phyloP scores from a whole-genome alignment of 1,284 basidiomycete species.

The Fomitiporia mediterranea region DNA sequence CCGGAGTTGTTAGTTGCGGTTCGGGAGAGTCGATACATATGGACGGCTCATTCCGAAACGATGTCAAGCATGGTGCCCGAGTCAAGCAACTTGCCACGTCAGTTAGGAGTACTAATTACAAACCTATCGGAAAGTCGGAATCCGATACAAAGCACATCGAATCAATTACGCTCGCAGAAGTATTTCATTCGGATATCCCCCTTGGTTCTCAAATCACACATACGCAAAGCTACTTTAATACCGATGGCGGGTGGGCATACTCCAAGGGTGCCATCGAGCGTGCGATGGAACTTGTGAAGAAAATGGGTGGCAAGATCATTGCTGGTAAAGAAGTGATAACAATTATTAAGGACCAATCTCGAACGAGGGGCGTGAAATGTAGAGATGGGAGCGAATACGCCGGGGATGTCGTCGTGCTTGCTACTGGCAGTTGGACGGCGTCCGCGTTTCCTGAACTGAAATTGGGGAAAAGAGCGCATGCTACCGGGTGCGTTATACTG shows the following conservation, averaged over 20 bases:
- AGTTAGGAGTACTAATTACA: conserved; percentile 23
- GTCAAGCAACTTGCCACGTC: conserved; percentile 41
- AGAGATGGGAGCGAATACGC: conserved; percentile 51
- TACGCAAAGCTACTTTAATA: conserved; percentile 61
- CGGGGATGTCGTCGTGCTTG: conserved; percentile 59
- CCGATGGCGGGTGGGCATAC: conserved; percentile 82
- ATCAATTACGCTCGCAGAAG: conserved; percentile 5
- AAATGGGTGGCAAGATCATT: conserved; percentile 59
- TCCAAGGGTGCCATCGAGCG: conserved; percentile 63
- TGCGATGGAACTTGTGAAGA: conserved; percentile 52
- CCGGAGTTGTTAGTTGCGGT: conserved; percentile 56
- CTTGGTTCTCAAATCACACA: conserved; percentile 8
- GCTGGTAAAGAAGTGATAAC: conserved; percentile 51
- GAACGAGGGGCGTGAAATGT: conserved; percentile 61
- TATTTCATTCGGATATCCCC: conserved; percentile 41
- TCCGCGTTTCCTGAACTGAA: conserved; percentile 63
- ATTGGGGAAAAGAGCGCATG: conserved; percentile 47
- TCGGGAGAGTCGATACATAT: conserved; percentile 37
- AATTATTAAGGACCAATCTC: conserved; percentile 35
- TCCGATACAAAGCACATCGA: background rate
- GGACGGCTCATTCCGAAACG: conserved; percentile 52
- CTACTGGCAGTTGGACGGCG: conserved; percentile 81
- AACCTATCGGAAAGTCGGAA: background rate
- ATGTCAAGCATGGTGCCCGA: conserved; percentile 47
- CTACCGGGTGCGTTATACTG: conserved; percentile 56